Percentiles rank a stretch among this genome's conserved stretches.
These are phyloP conservation scores for Colletotrichum filicis DNA, from an alignment of 2,329 filamentous ascomycete genomes.

Conservation along the genomic window DNA sequence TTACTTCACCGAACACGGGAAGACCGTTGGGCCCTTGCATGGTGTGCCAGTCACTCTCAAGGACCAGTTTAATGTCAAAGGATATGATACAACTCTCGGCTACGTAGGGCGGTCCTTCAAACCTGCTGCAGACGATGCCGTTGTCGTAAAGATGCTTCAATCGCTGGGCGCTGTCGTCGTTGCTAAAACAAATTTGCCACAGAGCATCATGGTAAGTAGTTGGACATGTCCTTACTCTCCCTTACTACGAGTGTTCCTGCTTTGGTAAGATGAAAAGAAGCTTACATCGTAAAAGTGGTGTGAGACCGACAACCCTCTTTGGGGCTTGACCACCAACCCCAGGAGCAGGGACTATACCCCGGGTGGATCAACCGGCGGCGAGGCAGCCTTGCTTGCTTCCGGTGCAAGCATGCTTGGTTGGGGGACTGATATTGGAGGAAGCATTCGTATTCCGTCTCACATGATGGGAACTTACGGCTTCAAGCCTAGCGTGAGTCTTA, in stretches of 20 bases:
- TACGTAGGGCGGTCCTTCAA: conserved; percentile 60
- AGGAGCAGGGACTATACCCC: conserved; percentile 67
- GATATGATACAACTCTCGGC: conserved; percentile 62
- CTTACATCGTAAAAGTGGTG: conserved; percentile 41
- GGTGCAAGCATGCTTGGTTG: conserved; percentile 53
- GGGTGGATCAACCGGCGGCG: conserved; percentile 74
- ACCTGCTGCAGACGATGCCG: conserved; percentile 62
- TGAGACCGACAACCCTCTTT: conserved; percentile 60
- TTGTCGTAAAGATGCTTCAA: conserved; percentile 67
- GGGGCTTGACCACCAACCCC: conserved; percentile 72
- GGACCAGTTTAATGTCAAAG: conserved; percentile 68
- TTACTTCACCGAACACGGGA: conserved; percentile 47
- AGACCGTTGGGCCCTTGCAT: conserved; percentile 66
- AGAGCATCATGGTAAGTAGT: conserved; percentile 66
- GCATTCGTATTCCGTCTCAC: conserved; percentile 50
- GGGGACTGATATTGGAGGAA: conserved; percentile 55
- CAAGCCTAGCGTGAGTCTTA: conserved; percentile 39
- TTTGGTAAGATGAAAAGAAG: too few species aligned
- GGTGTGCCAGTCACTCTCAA: conserved; percentile 64
- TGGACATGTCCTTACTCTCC: too few species aligned
- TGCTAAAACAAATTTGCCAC: conserved; percentile 76
- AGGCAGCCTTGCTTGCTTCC: conserved; percentile 52
- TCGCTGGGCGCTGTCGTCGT: conserved; percentile 71
- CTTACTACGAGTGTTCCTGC: too few species aligned
- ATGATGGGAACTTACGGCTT: conserved; percentile 47